Conservation (phyloP, 129 eudicot species). For the Rutidosis leptorrhynchoides region DNA sequence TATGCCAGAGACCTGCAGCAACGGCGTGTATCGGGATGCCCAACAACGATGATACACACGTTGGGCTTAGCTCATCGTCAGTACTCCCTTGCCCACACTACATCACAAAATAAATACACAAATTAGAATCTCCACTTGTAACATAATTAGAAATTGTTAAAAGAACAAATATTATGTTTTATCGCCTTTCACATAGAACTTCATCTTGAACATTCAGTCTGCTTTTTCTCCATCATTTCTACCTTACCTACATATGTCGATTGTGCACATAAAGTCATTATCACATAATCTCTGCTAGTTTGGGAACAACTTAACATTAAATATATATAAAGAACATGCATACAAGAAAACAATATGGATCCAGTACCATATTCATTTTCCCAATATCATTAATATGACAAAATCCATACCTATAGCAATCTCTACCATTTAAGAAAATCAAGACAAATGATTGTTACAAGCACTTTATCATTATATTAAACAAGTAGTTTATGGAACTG, state of each 20-base stretch:
- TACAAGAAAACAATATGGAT: neutral
- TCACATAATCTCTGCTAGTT: neutral
- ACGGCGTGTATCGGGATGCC: conserved; percentile 69
- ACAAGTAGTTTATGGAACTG: neutral
- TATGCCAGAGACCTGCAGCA: conserved; percentile 98
- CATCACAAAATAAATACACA: conserved; percentile 30
- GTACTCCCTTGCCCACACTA: conserved; percentile 98
- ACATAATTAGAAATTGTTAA: conserved; percentile 15
- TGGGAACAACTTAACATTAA: neutral
- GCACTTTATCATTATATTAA: neutral
- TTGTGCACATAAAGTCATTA: conserved; percentile 35
- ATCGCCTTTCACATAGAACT: conserved; percentile 42
- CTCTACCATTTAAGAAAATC: conserved; percentile 14
- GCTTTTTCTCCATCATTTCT: conserved; percentile 54
- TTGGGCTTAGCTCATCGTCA: conserved; percentile 90
- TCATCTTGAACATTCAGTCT: conserved; percentile 59
- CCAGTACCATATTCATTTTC: conserved; percentile 15
- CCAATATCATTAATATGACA: conserved; percentile 8
- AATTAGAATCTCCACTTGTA: conserved; percentile 14
- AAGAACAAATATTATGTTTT: conserved; percentile 17
- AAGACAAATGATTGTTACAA: neutral
- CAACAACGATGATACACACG: conserved; percentile 82
- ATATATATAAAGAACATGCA: neutral
- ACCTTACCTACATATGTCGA: conserved; percentile 58
- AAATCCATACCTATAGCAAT: neutral